A percentile compares a stretch with the other conserved stretches of the same genome.
These are phyloP conservation scores for Corinectria fuckeliana DNA, from an alignment of 2,329 filamentous ascomycete species.

Conservation along the genomic window DNA sequence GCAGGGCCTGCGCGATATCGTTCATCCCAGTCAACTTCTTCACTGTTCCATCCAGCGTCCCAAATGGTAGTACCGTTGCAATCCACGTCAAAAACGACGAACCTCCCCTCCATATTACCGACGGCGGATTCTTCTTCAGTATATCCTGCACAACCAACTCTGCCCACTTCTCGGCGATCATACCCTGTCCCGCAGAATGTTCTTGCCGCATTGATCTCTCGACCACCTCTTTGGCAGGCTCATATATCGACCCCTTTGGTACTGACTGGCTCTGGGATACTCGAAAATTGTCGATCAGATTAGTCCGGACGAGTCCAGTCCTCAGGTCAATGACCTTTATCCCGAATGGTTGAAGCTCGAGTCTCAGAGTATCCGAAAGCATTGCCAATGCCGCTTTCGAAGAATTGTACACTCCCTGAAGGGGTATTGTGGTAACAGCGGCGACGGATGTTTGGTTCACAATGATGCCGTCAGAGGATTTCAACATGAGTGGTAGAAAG, in stretches of 20 bases:
- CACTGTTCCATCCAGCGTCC: not conserved
- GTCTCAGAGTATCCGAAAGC: slow-evolving; percentile 34
- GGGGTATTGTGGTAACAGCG: not conserved
- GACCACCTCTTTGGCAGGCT: slow-evolving; percentile 1
- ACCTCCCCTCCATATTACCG: slow-evolving; percentile 13
- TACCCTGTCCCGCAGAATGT: not conserved
- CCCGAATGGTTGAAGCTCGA: slow-evolving; percentile 39
- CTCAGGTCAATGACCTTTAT: slow-evolving; percentile 33
- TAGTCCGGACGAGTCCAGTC: slow-evolving; percentile 19
- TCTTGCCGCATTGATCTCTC: slow-evolving; percentile 8
- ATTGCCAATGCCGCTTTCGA: slow-evolving; percentile 34
- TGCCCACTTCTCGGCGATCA: slow-evolving; percentile 13
- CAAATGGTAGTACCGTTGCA: not conserved
- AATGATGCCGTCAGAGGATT: slow-evolving; percentile 34
- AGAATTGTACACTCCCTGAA: slow-evolving; percentile 32
- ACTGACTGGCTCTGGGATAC: not conserved
- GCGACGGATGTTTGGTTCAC: slow-evolving; percentile 38
- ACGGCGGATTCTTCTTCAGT: slow-evolving; percentile 7
- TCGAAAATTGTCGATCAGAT: slow-evolving; percentile 10
- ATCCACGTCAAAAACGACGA: not conserved
- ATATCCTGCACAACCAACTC: not conserved
- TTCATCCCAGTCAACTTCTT: slow-evolving; percentile 10
- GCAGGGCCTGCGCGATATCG: too few species aligned
- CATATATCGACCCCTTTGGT: slow-evolving; percentile 13
- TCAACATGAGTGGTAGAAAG: slow-evolving; percentile 41